Evolutionary conservation across 768 basidiomycete genomes (phyloP), one percentile per base, ranked within the genome.

Genomic region (Gloeopeniophorella convolvens): DNA sequence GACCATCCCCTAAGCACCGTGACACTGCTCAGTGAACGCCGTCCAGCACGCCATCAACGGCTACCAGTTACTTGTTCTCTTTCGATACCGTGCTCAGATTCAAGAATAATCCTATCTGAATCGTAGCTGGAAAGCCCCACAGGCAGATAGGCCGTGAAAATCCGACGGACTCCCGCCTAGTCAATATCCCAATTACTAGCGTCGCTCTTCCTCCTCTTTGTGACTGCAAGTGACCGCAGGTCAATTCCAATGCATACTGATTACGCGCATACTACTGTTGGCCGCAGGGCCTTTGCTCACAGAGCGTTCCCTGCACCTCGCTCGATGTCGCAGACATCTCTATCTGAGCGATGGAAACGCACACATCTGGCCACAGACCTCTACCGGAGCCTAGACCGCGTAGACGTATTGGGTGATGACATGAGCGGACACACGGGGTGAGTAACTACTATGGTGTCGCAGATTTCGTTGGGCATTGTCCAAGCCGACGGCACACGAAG

Each of bases 351-450:
- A 10, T 20, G 55, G 51, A 53, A 53, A 15, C 43, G 48, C 7
- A 20, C 30, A 21, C 51, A 62, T 3, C 51, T 64, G 13, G 54
- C 58, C 1, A 15, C 41, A 9, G 59, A 62, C 12, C 42, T 58
- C 5, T 37, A 51, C 11, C 55, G 63, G 18, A 58, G 62, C 12
- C 55, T 80, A 35, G 87, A 92, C 63, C 70, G 85, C 58, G 81
- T 87, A 2, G 80, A 83, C 56, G 82, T 89, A 15, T 74, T 94
- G 1, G 89, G 89, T 6, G 70, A 73, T 39, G 62, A 67, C 16
- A 58, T 54, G 3, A 64, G 64, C 34, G 84, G 90, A 1, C 90
- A 93, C 65, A 77, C 75, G 33, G 89, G 89, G 83, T 82, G 60
- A 39, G 70, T 50, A 16, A 10, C 6, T 23, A 39, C 28, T 12